phyloP scores from a whole-genome alignment of 495 filamentous ascomycete species.

The Evernia prunastri region DNA sequence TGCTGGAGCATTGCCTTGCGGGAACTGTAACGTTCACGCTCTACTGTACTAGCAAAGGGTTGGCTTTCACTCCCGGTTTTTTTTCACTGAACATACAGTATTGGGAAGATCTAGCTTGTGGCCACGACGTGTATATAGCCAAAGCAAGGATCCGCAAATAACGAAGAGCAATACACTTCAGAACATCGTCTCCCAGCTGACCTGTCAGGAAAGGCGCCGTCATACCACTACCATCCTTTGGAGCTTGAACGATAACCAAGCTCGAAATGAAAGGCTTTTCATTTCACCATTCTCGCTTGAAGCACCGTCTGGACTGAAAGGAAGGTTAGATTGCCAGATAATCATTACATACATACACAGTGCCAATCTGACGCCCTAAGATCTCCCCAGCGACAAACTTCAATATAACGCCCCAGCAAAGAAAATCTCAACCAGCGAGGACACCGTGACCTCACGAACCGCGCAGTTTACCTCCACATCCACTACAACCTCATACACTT shows the following conservation, averaged over 20 bases:
- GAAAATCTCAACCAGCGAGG: no score
- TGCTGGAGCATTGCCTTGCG: neutral
- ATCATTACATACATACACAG: no score
- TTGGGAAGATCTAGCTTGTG: neutral
- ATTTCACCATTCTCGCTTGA: no score
- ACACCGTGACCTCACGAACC: no score
- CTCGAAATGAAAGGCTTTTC: neutral
- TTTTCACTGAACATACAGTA: neutral
- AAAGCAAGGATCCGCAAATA: neutral
- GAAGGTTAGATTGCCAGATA: no score
- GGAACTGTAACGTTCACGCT: neutral
- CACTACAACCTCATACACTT: neutral
- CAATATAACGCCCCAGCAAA: no score
- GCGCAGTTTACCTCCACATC: no score
- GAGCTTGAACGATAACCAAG: neutral
- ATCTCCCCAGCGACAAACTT: no score
- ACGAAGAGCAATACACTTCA: neutral
- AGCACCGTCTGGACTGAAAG: no score
- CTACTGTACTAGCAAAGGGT: neutral
- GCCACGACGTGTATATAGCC: neutral
- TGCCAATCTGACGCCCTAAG: no score
- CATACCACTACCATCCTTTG: neutral
- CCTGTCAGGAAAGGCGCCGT: neutral
- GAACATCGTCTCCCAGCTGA: neutral
- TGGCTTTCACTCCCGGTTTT: neutral